Conservation (phyloP, 305 asterid species). For the Fraxinus nigra region DNA sequence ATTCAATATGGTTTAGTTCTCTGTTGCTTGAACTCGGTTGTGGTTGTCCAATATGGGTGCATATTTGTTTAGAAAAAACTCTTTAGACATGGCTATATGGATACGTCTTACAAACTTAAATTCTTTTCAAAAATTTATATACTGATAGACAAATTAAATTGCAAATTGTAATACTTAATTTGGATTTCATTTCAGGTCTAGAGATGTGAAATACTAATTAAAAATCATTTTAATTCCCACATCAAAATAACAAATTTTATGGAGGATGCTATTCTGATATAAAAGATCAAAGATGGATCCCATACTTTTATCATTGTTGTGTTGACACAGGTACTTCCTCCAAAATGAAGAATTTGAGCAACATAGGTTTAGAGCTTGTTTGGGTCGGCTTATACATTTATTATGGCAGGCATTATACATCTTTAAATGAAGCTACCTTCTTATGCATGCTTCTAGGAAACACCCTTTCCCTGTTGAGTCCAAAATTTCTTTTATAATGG, state of each 20-base stretch:
- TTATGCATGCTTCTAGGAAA: background rate
- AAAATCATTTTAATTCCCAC: background rate
- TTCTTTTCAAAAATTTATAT: too few relatives aligned
- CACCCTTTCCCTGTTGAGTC: background rate
- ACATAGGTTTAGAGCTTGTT: background rate
- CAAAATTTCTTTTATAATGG: background rate
- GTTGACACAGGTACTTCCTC: background rate
- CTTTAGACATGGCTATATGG: background rate
- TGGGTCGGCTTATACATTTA: background rate
- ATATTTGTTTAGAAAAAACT: too few relatives aligned
- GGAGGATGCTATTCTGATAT: background rate
- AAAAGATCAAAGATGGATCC: background rate
- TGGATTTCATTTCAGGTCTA: background rate
- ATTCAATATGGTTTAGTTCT: background rate
- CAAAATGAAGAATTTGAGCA: background rate
- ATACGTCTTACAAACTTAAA: too few relatives aligned
- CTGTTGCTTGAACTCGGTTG: background rate
- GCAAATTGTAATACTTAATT: background rate
- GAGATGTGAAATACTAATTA: background rate
- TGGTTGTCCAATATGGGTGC: background rate
- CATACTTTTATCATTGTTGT: background rate
- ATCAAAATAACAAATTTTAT: background rate
- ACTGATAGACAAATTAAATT: background rate
- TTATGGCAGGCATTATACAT: background rate
- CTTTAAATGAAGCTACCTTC: background rate